Percentiles rank a stretch among this genome's conserved stretches.
phyloP scores from a whole-genome alignment of 192 early-diverging fungal species.

The Glomus cerebriforme region DNA sequence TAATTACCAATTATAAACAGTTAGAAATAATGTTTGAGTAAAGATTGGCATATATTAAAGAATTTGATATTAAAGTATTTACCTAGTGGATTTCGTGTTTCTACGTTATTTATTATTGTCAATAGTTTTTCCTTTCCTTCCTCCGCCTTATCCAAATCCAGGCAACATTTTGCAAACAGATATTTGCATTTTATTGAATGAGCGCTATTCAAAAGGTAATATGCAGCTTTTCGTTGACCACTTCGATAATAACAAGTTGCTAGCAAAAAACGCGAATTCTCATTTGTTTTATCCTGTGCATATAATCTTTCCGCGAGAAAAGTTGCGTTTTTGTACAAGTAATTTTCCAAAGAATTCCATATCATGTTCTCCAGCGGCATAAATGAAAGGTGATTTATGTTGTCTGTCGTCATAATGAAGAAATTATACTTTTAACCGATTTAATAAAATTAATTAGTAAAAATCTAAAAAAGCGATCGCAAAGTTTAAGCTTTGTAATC shows the following conservation, averaged over 20 bases:
- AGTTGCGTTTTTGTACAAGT: conserved; percentile 42
- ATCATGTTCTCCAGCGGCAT: conserved; percentile 37
- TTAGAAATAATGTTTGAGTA: neutral
- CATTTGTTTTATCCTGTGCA: conserved; percentile 32
- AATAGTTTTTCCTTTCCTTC: conserved; percentile 38
- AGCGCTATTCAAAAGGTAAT: conserved; percentile 35
- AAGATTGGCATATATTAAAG: conserved; percentile 16
- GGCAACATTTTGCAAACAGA: conserved; percentile 49
- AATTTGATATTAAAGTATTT: conserved; percentile 21
- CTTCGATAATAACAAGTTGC: conserved; percentile 45
- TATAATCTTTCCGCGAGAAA: conserved; percentile 48
- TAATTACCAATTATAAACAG: neutral
- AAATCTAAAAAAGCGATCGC: neutral
- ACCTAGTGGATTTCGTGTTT: conserved; percentile 3
- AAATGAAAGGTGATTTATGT: neutral
- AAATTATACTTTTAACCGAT: neutral
- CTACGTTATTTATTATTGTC: neutral
- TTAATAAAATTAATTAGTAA: neutral
- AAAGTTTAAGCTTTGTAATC: neutral
- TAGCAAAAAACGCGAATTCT: conserved; percentile 38
- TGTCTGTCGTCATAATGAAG: neutral
- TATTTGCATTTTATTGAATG: conserved; percentile 34
- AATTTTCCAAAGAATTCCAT: conserved; percentile 43
- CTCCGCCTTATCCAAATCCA: conserved; percentile 40
- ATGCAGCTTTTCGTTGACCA: conserved; percentile 39